Percentiles rank a stretch among this genome's conserved stretches.
phyloP scores from a whole-genome alignment of 495 filamentous ascomycete genomes.

The Friedmanniomyces simplex region DNA sequence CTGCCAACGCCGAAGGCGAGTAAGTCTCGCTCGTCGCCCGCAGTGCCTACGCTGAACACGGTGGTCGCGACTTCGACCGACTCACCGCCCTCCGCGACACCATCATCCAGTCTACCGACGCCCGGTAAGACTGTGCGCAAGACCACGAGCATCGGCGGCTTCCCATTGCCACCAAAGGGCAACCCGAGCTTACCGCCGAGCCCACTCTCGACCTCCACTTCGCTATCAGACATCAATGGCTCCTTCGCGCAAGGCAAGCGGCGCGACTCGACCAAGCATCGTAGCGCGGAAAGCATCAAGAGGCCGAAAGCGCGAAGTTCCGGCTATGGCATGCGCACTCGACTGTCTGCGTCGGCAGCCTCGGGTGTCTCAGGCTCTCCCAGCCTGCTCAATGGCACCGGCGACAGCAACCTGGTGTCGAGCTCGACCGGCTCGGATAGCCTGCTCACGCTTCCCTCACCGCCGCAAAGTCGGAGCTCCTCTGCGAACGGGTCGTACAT shows the following conservation, averaged over 20 bases:
- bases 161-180: conserved; percentile 75
- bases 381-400: conserved; percentile 68
- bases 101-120: conserved; percentile 30
- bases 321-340: conserved; percentile 21
- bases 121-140: conserved; percentile 61
- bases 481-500: conserved; percentile 85
- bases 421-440: conserved; percentile 55
- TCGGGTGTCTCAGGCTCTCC: conserved; percentile 28
- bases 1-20: conserved; percentile 12
- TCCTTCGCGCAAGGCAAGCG: conserved; percentile 4
- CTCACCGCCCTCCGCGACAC: not conserved
- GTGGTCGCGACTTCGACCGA: not conserved
- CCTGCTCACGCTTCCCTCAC: conserved; percentile 59
- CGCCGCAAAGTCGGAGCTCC: conserved; percentile 78
- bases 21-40: conserved; percentile 13
- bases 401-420: conserved; percentile 60
- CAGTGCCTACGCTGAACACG: conserved; percentile 17
- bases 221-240: conserved; percentile 12
- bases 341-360: conserved; percentile 23
- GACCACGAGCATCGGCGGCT: conserved; percentile 81
- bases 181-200: conserved; percentile 49
- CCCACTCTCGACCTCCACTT: conserved; percentile 40
- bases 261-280: conserved; percentile 16
- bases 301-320: conserved; percentile 31
- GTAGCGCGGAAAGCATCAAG: conserved; percentile 12